A percentile compares a stretch with the other conserved stretches of the same genome.
Conservation (phyloP, 441 rosid species). For the Corymbia calophylla region DNA sequence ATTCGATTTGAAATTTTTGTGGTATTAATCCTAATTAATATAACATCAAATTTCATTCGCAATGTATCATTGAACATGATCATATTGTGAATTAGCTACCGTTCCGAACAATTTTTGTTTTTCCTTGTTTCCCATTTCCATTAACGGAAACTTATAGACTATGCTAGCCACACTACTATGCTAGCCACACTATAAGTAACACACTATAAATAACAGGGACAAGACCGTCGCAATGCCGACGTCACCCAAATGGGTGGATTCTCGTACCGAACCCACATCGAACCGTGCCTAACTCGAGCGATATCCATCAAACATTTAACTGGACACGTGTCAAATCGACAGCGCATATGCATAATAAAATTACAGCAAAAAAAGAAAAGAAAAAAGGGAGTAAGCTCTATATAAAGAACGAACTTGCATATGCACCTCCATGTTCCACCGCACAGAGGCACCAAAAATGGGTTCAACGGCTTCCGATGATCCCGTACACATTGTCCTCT, state of each 20-base stretch:
- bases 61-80: not conserved
- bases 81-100: not conserved
- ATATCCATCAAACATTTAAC: not conserved
- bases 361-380: not conserved
- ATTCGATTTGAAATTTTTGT: too few species aligned
- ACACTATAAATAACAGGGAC: too few species aligned
- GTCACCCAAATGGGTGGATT: not conserved
- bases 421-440: not conserved
- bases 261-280: not conserved
- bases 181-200: too few species aligned
- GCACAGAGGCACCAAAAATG: not conserved
- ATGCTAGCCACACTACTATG: too few species aligned
- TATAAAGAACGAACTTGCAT: not conserved
- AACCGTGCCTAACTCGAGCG: not conserved
- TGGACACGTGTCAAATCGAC: not conserved
- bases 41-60: not conserved
- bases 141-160: not conserved
- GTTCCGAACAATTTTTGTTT: not conserved
- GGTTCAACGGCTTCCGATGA: not conserved
- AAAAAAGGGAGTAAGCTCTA: not conserved
- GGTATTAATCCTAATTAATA: not conserved
- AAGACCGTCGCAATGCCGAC: not conserved
- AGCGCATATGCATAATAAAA: not conserved
- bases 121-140: not conserved
- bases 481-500: constrained; percentile 31